Evolutionary conservation across 371 early-diverging fungal genomes (phyloP).

Genomic region (Coemansia sp.): DNA sequence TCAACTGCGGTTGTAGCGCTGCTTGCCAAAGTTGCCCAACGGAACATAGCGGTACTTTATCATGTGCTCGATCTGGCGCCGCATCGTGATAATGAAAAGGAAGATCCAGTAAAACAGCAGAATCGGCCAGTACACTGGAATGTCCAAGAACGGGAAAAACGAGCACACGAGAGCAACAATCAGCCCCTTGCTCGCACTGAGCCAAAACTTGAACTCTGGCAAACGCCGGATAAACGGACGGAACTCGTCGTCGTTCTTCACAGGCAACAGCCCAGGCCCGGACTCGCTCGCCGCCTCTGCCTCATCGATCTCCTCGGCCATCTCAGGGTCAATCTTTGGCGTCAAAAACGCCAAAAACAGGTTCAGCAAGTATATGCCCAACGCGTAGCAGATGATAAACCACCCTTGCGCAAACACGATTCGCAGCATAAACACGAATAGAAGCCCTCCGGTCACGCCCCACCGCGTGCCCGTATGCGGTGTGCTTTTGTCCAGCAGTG

Average conservation of each 20-base stretch:
- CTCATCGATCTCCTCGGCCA: conserved; percentile 71
- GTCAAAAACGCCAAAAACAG: conserved; percentile 91
- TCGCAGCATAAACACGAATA: conserved; percentile 76
- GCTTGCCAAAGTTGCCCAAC: conserved; percentile 91
- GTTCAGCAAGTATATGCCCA: conserved; percentile 94
- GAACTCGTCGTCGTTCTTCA: conserved; percentile 93
- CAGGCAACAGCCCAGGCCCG: conserved; percentile 66
- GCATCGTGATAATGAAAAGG: conserved; percentile 93
- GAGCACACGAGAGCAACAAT: conserved; percentile 80
- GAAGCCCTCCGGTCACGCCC: conserved; percentile 63
- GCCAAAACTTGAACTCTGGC: conserved; percentile 99
- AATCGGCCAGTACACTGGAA: conserved; percentile 98
- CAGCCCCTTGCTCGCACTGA: conserved; percentile 72
- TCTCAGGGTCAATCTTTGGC: conserved; percentile 94
- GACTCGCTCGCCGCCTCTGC: conserved; percentile 74
- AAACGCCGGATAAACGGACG: conserved; percentile 96
- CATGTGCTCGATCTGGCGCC: conserved; percentile 96
- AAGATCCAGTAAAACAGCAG: conserved; percentile 93
- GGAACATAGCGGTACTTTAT: conserved; percentile 98
- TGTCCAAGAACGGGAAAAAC: conserved; percentile 85
- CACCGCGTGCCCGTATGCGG: conserved; percentile 77
- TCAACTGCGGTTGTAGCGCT: conserved; percentile 59
- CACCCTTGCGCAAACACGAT: conserved; percentile 85
- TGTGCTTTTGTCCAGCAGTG: conserved; percentile 74
- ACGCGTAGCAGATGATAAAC: conserved; percentile 90